These are phyloP conservation scores for Gaeumannomyces sp. DNA, from an alignment of 2,329 filamentous ascomycete genomes.

Conservation along the genomic window DNA sequence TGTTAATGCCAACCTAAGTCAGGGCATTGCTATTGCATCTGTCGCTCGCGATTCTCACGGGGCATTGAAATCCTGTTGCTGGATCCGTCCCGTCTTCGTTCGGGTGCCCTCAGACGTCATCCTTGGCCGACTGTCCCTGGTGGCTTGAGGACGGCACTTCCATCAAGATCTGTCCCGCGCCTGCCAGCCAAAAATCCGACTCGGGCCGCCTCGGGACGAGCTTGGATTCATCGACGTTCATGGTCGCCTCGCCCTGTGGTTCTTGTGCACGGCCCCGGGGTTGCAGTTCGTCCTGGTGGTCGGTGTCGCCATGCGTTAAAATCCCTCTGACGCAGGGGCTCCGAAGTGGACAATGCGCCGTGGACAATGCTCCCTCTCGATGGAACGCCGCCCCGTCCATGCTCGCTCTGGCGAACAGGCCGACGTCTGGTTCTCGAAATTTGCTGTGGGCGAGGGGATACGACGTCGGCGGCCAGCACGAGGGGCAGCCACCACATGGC, in stretches of 20 bases:
- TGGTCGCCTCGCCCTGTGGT: not conserved
- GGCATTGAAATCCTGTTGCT: no score
- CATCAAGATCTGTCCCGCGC: no score
- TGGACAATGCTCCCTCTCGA: not conserved
- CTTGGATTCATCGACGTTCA: not conserved
- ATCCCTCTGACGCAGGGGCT: not conserved
- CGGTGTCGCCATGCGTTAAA: not conserved
- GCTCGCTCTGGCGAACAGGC: no score
- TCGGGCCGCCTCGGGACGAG: not conserved
- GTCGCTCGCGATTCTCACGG: not conserved
- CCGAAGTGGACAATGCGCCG: not conserved
- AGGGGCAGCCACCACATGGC: not conserved
- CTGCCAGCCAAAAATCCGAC: not conserved
- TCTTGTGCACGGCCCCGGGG: not conserved
- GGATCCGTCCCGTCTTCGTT: not conserved
- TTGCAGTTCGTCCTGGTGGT: not conserved
- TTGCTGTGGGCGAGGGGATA: not conserved
- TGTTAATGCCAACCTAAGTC: not conserved
- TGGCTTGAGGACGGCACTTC: not conserved
- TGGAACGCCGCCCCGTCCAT: not conserved
- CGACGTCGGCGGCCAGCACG: not conserved
- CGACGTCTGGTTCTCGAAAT: not conserved
- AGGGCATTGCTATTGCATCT: not conserved
- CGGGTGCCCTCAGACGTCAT: not conserved
- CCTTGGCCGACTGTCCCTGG: not conserved